Conservation (phyloP, 2,329 filamentous ascomycete genomes). For the Blumeria graminis region DNA sequence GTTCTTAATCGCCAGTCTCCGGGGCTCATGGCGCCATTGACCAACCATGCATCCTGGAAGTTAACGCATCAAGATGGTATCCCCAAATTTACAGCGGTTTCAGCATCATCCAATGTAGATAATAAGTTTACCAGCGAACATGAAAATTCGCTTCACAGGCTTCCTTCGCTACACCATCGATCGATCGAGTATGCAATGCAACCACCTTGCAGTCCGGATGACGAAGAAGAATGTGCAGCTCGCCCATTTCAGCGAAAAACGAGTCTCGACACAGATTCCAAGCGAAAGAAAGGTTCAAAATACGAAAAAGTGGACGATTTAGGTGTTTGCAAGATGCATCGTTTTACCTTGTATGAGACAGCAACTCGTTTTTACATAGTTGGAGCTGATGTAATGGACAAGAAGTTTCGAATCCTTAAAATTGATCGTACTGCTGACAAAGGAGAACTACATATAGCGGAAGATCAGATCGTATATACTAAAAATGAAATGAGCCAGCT, state of each 20-base stretch:
- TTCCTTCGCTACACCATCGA: constrained; percentile 10
- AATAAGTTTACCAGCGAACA: constrained; percentile 7
- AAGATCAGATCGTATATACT: constrained; percentile 87
- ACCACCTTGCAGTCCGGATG: constrained; percentile 18
- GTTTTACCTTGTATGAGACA: constrained; percentile 94
- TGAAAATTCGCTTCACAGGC: constrained; percentile 10
- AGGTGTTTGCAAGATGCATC: constrained; percentile 50
- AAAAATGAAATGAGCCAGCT: constrained; percentile 81
- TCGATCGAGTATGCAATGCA: constrained; percentile 6
- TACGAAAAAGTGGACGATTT: constrained; percentile 18
- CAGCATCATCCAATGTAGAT: constrained; percentile 13
- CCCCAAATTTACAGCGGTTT: constrained; percentile 13
- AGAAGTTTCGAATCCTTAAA: constrained; percentile 73
- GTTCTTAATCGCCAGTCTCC: constrained; percentile 10
- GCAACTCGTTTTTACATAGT: constrained; percentile 84
- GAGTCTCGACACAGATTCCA: constrained; percentile 19
- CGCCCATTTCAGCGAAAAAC: constrained; percentile 31
- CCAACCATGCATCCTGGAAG: constrained; percentile 11
- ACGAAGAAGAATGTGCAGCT: constrained; percentile 32
- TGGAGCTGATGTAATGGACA: constrained; percentile 73
- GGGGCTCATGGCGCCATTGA: constrained; percentile 6
- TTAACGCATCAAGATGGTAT: constrained; percentile 8
- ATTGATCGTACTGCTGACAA: constrained; percentile 72
- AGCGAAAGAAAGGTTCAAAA: constrained; percentile 12
- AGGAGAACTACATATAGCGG: constrained; percentile 48